Evolutionary conservation across 305 asterid species (phyloP), one percentile per base, ranked within the genome.

Genomic region (Nicotiana rustica): DNA sequence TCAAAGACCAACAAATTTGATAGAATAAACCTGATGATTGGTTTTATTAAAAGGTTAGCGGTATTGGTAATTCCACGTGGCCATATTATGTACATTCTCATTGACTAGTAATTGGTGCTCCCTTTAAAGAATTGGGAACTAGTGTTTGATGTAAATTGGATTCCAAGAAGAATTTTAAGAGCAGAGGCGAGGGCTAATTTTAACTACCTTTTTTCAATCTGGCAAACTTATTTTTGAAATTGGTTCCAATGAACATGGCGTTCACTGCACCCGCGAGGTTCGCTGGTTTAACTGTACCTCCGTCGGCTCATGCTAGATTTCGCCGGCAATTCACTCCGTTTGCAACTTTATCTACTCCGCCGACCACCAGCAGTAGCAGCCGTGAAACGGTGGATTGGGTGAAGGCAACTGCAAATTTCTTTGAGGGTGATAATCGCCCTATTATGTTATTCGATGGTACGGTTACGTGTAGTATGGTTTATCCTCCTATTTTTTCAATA

Each of bases 401-500:
- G 77, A 86, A 92, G 89, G 97, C 92, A 86, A 93, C 97, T 69
- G 78, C 90, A 19, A 88, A 80, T 85, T 95, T 90, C 90, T 95
- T 94, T 90, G 92, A 91, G 62, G 89, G 82, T 84, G 99, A 95
- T 85, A 86, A 94, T 59, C 94, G 99, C 62, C 99, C 99, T 18
- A 95, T 95, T 87, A 94, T 95, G 99, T 84, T 95, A 75, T 95
- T 95, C 79, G 99, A 95, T 84, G 99, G 99, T 94, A 92, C 59
- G 36, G 10, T 57, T 59, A n/a, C 76, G 33, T 15, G 14, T 81
- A 33, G 55, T 3, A 19, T 57, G 15, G 47, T 7, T 38, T 41
- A 41, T 41, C 1, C 47, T 41, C 47, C 47, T 41, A 41, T 6
- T 41, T 41, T 41, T 41, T 0, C 47, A 41, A 41, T 41, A 73